These are phyloP conservation scores for Cerioporus squamosus DNA, from an alignment of 1,284 basidiomycete species.

Conservation along the genomic window DNA sequence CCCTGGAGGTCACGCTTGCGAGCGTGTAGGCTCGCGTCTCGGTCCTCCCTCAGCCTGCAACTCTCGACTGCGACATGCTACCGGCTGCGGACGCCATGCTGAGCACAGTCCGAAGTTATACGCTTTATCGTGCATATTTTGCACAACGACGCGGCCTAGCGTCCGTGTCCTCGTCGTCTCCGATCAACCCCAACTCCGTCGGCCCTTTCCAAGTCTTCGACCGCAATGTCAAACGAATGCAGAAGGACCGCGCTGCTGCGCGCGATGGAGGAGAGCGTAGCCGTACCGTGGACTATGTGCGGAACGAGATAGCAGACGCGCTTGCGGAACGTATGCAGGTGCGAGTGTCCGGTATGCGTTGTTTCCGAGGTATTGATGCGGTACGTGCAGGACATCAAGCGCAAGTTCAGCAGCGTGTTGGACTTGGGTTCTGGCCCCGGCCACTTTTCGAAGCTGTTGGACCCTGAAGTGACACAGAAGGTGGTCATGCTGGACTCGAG, in stretches of 20 bases:
- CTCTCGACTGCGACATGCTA: too few relatives aligned
- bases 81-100: too few relatives aligned
- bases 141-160: slow-evolving; percentile 20
- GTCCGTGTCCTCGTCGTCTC: slow-evolving; percentile 34
- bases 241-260: slow-evolving; percentile 78
- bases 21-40: too few relatives aligned
- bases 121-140: too few relatives aligned
- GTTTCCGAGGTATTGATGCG: neutral
- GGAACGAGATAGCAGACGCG: slow-evolving; percentile 89
- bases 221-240: slow-evolving; percentile 78
- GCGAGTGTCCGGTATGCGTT: slow-evolving; percentile 17
- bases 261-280: slow-evolving; percentile 64
- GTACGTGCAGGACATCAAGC: slow-evolving; percentile 81
- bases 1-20: neutral
- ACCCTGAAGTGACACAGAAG: slow-evolving; percentile 72
- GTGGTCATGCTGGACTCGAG: slow-evolving; percentile 91
- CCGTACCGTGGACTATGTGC: slow-evolving; percentile 89
- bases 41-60: too few relatives aligned
- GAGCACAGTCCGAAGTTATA: too few relatives aligned
- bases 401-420: slow-evolving; percentile 79
- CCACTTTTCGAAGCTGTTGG: slow-evolving; percentile 87
- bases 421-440: slow-evolving; percentile 97
- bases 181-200: slow-evolving; percentile 45
- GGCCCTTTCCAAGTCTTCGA: slow-evolving; percentile 88
- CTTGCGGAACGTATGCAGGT: slow-evolving; percentile 90